phyloP scores from a whole-genome alignment of 768 basidiomycete species.

The Serpula lacrymans region DNA sequence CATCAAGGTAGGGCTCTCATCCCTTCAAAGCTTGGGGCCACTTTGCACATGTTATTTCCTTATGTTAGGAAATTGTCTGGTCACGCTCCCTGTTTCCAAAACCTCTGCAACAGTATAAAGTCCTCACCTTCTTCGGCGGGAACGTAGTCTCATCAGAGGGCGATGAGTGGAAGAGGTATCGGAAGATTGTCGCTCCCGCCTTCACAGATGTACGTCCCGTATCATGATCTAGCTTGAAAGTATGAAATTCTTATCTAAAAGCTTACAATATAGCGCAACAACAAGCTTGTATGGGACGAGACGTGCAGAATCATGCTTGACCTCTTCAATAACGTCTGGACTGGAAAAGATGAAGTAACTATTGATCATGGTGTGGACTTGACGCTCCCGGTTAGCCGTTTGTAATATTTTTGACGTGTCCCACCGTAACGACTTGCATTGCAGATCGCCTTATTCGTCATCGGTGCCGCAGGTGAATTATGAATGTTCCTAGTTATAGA shows the following conservation, averaged over 20 bases:
- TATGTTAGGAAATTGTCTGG: slow-evolving; percentile 15
- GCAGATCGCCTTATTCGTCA: slow-evolving; percentile 54
- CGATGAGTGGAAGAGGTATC: slow-evolving; percentile 62
- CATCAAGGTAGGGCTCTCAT: slow-evolving; percentile 30
- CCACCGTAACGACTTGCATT: slow-evolving; percentile 13
- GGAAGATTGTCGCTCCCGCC: slow-evolving; percentile 58
- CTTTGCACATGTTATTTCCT: background rate
- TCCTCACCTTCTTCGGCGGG: slow-evolving; percentile 48
- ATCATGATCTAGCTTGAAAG: no score
- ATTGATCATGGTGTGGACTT: slow-evolving; percentile 48
- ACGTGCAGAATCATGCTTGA: slow-evolving; percentile 39
- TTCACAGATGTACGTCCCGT: slow-evolving; percentile 41
- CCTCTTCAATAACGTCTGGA: slow-evolving; percentile 49
- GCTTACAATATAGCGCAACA: slow-evolving; percentile 14
- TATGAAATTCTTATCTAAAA: no score
- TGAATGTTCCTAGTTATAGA: no score
- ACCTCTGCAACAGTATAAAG: slow-evolving; percentile 42
- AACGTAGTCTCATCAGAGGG: slow-evolving; percentile 68
- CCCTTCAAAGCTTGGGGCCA: no score
- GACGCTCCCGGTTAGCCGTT: slow-evolving; percentile 46
- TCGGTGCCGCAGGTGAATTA: slow-evolving; percentile 51
- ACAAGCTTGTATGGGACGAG: slow-evolving; percentile 45
- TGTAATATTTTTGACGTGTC: slow-evolving; percentile 1
- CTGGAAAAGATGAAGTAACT: slow-evolving; percentile 32
- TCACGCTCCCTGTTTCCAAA: slow-evolving; percentile 46